Conservation (phyloP, 805 yeast species). For the Deakozyma indianensis region DNA sequence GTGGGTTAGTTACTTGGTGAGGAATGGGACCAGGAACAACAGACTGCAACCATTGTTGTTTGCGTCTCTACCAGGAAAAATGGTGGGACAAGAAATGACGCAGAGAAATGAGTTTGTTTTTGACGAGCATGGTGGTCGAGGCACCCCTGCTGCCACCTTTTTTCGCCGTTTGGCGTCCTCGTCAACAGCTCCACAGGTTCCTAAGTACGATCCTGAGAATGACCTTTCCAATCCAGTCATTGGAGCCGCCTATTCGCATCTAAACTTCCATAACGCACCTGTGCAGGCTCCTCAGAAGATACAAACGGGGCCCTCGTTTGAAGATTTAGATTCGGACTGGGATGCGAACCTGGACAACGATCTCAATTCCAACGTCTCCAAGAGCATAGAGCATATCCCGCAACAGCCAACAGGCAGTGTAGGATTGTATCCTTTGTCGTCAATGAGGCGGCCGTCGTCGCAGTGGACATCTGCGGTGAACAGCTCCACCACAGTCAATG, state of each 20-base stretch:
- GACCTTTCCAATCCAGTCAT: conserved; percentile 25
- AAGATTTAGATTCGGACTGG: conserved; percentile 87
- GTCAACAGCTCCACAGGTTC: conserved; percentile 8
- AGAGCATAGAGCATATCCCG: conserved; percentile 1
- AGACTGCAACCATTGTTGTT: neutral
- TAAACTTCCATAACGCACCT: conserved; percentile 6
- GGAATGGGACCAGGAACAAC: no score
- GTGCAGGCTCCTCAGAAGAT: conserved; percentile 5
- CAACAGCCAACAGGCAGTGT: conserved; percentile 3
- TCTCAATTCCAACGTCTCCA: conserved; percentile 7
- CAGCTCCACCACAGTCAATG: neutral
- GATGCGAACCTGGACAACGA: conserved; percentile 51
- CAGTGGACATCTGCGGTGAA: conserved; percentile 11
- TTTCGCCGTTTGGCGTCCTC: conserved; percentile 24
- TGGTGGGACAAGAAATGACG: neutral
- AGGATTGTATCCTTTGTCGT: conserved; percentile 1
- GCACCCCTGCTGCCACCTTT: conserved; percentile 41
- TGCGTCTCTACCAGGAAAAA: neutral
- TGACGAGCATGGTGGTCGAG: conserved; percentile 56
- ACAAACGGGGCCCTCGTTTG: conserved; percentile 24
- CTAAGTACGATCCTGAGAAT: conserved; percentile 3
- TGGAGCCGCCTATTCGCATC: conserved; percentile 44
- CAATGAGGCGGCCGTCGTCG: conserved; percentile 3
- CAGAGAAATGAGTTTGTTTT: conserved; percentile 39
- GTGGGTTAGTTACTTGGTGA: no score